These are phyloP conservation scores for Pistacia integerrima DNA, from an alignment of 345 rosid genomes.

Conservation along the genomic window DNA sequence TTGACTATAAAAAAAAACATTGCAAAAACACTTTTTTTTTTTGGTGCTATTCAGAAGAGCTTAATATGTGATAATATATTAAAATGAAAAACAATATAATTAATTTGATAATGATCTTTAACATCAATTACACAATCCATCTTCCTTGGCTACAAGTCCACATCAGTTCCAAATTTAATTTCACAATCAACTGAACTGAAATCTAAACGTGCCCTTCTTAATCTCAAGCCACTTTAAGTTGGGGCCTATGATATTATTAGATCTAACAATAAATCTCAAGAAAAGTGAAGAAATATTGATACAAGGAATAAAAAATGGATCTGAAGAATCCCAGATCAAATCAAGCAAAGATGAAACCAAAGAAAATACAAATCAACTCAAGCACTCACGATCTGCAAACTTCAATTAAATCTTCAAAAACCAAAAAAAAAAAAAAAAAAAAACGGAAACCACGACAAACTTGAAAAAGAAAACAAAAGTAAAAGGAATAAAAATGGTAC, in stretches of 20 bases:
- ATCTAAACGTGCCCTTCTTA: not conserved
- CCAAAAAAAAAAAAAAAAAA: not conserved
- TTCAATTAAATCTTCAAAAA: not conserved
- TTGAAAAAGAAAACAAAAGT: not conserved
- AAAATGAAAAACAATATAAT: not conserved
- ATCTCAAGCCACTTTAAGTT: no score
- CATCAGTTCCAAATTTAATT: not conserved
- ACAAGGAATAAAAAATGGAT: slow-evolving; percentile 2
- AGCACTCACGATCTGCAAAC: not conserved
- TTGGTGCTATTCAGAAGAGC: not conserved
- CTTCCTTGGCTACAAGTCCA: not conserved
- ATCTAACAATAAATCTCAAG: not conserved
- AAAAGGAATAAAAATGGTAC: not conserved
- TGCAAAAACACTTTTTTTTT: not conserved
- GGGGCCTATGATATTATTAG: not conserved
- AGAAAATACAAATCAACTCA: not conserved
- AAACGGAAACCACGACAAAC: not conserved
- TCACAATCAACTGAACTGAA: not conserved
- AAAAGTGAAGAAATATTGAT: not conserved
- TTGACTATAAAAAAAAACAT: not conserved
- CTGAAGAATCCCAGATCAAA: not conserved
- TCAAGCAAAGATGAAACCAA: not conserved
- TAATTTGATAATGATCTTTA: not conserved
- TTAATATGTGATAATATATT: not conserved
- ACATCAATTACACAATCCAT: not conserved